Conservation (phyloP, 164 flowering plant species). For the Stephania cephalantha region DNA sequence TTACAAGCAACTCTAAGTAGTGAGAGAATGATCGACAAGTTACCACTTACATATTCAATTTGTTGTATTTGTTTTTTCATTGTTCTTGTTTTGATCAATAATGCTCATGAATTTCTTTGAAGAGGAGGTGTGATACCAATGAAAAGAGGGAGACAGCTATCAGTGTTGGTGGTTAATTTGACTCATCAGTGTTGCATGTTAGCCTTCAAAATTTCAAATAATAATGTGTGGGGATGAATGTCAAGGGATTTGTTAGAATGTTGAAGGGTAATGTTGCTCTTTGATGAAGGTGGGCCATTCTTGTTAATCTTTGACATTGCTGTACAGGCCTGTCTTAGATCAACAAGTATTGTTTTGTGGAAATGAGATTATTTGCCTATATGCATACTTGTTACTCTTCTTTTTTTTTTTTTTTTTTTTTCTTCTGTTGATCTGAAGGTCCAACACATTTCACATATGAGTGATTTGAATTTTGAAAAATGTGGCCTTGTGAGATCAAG, state of each 20-base stretch:
- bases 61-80: conserved; percentile 11
- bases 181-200: conserved; percentile 32
- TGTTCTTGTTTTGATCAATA: conserved; percentile 3
- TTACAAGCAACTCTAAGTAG: conserved; percentile 23
- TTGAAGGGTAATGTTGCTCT: conserved; percentile 1
- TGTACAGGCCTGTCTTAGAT: conserved; percentile 1
- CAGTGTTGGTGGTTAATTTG: conserved; percentile 30
- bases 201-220: conserved; percentile 23
- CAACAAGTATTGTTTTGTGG: conserved; percentile 6
- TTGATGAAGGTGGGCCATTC: too few species aligned
- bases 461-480: neutral
- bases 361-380: conserved; percentile 4
- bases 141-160: conserved; percentile 20
- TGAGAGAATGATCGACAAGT: conserved; percentile 16
- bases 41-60: conserved; percentile 17
- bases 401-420: neutral
- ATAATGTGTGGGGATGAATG: conserved; percentile 22
- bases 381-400: neutral
- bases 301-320: conserved; percentile 8
- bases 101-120: conserved; percentile 4
- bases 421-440: too few species aligned
- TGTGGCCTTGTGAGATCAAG: neutral
- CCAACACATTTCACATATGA: neutral
- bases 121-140: conserved; percentile 37
- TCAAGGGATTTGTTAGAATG: conserved; percentile 32